A percentile compares a stretch with the other conserved stretches of the same genome.
Evolutionary conservation across 352 stramenopile genomes (phyloP).

Genomic region (Globisporangium middletonii): DNA sequence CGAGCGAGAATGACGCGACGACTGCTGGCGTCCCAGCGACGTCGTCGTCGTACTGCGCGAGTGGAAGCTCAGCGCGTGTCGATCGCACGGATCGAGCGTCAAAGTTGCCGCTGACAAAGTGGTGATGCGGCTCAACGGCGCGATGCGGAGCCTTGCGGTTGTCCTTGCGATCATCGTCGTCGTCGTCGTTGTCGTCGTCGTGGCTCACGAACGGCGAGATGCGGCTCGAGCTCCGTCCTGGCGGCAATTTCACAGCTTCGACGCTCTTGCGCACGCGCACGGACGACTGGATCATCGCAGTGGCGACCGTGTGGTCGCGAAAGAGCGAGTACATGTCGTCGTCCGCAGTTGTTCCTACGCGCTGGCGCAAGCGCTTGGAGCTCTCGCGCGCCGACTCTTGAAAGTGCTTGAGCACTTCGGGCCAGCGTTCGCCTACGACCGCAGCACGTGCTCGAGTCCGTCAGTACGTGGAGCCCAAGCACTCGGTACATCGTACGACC

Average conservation of each 20-base stretch:
- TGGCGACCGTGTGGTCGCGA: conserved; percentile 17
- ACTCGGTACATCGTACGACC: neutral
- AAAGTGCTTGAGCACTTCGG: conserved; percentile 69
- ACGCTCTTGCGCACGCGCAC: conserved; percentile 16
- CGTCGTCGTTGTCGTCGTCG: conserved; percentile 1
- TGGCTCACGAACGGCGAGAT: conserved; percentile 14
- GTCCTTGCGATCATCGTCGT: too few species aligned
- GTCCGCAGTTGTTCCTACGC: conserved; percentile 17
- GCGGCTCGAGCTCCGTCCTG: conserved; percentile 5
- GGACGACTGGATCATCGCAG: conserved; percentile 31
- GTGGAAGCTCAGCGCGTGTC: neutral
- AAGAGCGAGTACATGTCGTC: conserved; percentile 19
- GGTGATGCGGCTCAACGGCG: neutral
- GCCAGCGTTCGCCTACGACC: conserved; percentile 53
- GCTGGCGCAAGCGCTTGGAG: conserved; percentile 40
- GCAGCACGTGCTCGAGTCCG: neutral
- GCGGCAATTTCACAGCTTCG: neutral
- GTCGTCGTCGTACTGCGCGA: conserved; percentile 7
- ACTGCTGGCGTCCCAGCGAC: neutral
- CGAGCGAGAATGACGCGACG: too few species aligned
- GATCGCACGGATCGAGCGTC: neutral
- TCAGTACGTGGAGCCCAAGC: neutral
- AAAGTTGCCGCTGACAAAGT: conserved; percentile 14
- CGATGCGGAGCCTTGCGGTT: neutral
- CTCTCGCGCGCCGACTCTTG: conserved; percentile 26